phyloP scores from a whole-genome alignment of 208 protist genomes.

The Leishmania major region DNA sequence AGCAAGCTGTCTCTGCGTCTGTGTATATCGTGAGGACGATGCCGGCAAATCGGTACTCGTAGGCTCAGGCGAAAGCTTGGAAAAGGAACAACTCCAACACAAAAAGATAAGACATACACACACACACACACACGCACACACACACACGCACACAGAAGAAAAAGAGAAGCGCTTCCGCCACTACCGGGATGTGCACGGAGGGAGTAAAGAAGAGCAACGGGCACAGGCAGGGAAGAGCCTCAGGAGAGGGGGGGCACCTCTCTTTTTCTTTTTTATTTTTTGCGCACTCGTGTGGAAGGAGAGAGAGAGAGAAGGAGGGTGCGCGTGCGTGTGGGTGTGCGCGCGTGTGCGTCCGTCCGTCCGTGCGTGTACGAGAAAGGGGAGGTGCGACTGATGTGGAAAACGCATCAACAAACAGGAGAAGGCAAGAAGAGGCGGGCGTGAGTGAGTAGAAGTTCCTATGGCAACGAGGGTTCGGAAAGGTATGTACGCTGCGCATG shows the following conservation, averaged over 20 bases:
- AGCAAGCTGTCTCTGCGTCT: not conserved
- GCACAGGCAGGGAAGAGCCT: not conserved
- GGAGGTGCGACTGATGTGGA: not conserved
- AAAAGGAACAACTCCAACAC: not conserved
- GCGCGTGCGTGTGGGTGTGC: not conserved
- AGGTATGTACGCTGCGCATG: too few species aligned
- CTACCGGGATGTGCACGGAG: not conserved
- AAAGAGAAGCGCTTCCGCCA: not conserved
- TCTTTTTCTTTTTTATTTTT: not conserved
- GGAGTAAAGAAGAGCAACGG: not conserved
- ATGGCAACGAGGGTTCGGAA: not conserved
- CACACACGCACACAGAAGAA: not conserved
- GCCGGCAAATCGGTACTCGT: not conserved
- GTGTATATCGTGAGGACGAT: not conserved
- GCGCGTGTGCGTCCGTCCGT: not conserved
- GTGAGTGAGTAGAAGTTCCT: not conserved
- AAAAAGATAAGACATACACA: not conserved
- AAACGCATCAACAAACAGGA: not conserved
- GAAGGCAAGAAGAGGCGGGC: not conserved
- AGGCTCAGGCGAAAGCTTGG: not conserved
- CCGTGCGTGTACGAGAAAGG: too few species aligned
- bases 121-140: too few species aligned
- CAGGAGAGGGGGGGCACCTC: not conserved
- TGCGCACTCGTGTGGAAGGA: not conserved
- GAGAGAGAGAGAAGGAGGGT: too few species aligned